phyloP scores from a whole-genome alignment of 73 alveolate species.

The Durusdinium trenchii region DNA sequence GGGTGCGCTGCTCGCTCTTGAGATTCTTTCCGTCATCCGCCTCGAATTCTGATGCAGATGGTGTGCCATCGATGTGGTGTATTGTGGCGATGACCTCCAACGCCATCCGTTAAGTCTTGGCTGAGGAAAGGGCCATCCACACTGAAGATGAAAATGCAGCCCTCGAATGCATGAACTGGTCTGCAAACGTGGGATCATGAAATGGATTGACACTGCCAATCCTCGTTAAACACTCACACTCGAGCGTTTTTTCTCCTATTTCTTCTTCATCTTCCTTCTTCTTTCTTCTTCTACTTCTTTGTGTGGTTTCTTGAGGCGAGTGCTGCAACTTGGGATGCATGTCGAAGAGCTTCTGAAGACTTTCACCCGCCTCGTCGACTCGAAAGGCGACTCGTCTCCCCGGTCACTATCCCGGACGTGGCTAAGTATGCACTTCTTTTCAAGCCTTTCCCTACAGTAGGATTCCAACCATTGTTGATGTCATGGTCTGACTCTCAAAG shows the following conservation, averaged over 20 bases:
- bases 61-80: no score
- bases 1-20: not conserved
- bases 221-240: not conserved
- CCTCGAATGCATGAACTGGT: not conserved
- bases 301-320: not conserved
- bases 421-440: no score
- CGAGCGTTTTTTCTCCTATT: no score
- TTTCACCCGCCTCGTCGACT: conserved; percentile 53
- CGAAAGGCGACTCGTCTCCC: no score
- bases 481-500: no score
- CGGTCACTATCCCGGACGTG: no score
- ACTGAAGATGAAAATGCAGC: conserved; percentile 18
- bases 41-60: not conserved
- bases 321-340: conserved; percentile 9
- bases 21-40: conserved; percentile 31
- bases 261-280: not conserved
- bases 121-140: conserved; percentile 12
- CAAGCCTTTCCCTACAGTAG: no score
- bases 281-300: not conserved
- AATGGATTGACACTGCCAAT: not conserved
- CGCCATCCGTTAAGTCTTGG: not conserved
- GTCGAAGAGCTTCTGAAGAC: conserved; percentile 17
- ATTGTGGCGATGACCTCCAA: no score
- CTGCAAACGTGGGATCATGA: not conserved
- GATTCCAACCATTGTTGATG: no score